phyloP scores from a whole-genome alignment of 164 flowering plant genomes.

The Brasenia schreberi region DNA sequence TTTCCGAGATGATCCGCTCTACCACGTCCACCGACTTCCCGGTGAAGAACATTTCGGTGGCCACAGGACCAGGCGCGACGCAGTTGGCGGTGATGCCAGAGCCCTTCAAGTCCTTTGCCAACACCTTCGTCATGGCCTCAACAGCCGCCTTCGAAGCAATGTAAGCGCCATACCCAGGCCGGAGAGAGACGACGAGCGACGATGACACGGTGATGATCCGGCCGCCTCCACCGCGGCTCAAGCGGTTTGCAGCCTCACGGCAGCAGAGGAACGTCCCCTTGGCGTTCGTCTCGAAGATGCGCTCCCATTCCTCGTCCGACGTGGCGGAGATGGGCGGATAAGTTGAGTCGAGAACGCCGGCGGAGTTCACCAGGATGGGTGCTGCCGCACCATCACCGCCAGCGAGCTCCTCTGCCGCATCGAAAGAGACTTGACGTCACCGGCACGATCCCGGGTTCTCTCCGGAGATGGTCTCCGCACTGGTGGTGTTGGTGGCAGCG shows the following conservation, averaged over 20 bases:
- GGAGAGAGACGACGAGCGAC: slow-evolving; percentile 23
- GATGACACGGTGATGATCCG: slow-evolving; percentile 34
- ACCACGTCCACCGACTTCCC: slow-evolving; percentile 39
- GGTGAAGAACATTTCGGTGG: slow-evolving; percentile 43
- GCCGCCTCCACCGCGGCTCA: slow-evolving; percentile 43
- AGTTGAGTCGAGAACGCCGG: slow-evolving; percentile 37
- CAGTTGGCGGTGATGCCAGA: slow-evolving; percentile 46
- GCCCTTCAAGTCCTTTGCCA: slow-evolving; percentile 56
- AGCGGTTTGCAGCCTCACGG: slow-evolving; percentile 38
- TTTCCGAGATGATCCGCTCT: slow-evolving; percentile 12
- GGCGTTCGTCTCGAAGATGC: slow-evolving; percentile 29
- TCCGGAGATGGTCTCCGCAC: not conserved
- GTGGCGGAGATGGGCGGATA: slow-evolving; percentile 31
- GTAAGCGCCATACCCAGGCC: slow-evolving; percentile 32
- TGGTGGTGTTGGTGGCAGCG: not conserved
- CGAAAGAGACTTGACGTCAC: slow-evolving; percentile 37
- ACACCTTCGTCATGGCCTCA: slow-evolving; percentile 43
- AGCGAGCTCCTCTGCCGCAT: slow-evolving; percentile 23
- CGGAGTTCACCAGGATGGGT: slow-evolving; percentile 47
- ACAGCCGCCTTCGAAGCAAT: slow-evolving; percentile 55
- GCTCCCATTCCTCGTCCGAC: slow-evolving; percentile 32
- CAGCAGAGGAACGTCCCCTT: slow-evolving; percentile 43
- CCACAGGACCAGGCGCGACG: slow-evolving; percentile 54
- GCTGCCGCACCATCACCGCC: slow-evolving; percentile 6
- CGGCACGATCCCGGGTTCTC: slow-evolving; percentile 1